Conservation (phyloP, 2,329 filamentous ascomycete species). For the Nemania sp. region DNA sequence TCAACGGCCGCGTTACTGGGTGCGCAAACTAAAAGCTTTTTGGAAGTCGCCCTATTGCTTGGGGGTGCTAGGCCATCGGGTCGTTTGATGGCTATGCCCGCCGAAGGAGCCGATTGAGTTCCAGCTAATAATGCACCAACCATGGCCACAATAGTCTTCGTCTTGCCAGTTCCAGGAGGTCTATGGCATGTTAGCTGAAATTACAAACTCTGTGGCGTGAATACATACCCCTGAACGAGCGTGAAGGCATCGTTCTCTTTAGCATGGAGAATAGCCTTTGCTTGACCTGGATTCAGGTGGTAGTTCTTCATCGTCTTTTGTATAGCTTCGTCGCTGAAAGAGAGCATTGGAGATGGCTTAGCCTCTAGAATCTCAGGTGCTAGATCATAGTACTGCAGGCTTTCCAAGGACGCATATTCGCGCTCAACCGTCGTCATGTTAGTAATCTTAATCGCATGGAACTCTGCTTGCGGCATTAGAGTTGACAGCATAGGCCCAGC, state of each 20-base stretch:
- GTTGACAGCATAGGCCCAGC: constrained; percentile 64
- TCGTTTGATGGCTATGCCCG: constrained; percentile 51
- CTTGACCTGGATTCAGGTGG: constrained; percentile 84
- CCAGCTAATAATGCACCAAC: constrained; percentile 82
- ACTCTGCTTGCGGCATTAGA: constrained; percentile 69
- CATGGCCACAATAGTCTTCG: constrained; percentile 96
- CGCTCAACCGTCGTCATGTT: constrained; percentile 94
- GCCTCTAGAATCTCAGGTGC: constrained; percentile 90
- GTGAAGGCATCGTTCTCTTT: constrained; percentile 97
- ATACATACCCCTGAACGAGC: constrained; percentile 79
- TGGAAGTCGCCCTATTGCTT: constrained; percentile 51
- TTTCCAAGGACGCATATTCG: constrained; percentile 90
- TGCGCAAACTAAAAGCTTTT: constrained; percentile 95
- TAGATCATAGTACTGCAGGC: constrained; percentile 92
- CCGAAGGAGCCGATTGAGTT: constrained; percentile 45
- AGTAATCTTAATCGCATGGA: constrained; percentile 81
- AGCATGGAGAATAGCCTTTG: constrained; percentile 87
- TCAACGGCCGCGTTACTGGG: constrained; percentile 98
- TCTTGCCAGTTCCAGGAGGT: constrained; percentile 95
- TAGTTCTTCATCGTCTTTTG: constrained; percentile 74
- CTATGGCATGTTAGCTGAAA: constrained; percentile 49
- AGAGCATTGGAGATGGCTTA: constrained; percentile 85
- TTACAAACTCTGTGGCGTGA: neutral
- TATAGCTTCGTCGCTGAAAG: constrained; percentile 76
- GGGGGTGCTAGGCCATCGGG: constrained; percentile 44